phyloP scores from a whole-genome alignment of 305 asterid genomes.

The Fraxinus ornus region DNA sequence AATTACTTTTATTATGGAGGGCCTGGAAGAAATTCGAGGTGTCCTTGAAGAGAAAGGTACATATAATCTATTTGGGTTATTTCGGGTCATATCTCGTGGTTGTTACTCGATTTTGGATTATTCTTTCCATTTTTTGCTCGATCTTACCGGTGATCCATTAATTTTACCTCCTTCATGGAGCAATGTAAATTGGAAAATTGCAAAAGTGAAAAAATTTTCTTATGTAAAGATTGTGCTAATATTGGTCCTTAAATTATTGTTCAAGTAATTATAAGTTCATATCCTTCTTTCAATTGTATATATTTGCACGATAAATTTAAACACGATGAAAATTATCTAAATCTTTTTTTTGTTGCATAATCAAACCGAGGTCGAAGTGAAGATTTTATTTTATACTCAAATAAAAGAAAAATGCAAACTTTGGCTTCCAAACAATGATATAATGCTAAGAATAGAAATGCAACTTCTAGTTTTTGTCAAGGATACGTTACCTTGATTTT shows the following conservation, averaged over 20 bases:
- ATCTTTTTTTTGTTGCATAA: too few species aligned
- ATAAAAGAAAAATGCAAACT: background rate
- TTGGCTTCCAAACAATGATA: background rate
- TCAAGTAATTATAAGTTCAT: background rate
- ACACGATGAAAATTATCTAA: background rate
- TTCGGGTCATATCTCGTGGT: constrained; percentile 28
- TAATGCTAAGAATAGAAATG: background rate
- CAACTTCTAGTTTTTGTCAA: background rate
- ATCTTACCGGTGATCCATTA: constrained; percentile 39
- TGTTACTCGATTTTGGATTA: constrained; percentile 25
- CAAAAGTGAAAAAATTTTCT: background rate
- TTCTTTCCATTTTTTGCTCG: constrained; percentile 43
- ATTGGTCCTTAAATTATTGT: background rate
- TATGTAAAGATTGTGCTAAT: background rate
- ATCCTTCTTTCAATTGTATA: background rate
- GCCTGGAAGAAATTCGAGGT: constrained; percentile 77
- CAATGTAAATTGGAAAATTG: background rate
- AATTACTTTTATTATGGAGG: constrained; percentile 95
- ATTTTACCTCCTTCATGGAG: constrained; percentile 33
- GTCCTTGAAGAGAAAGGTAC: constrained; percentile 40
- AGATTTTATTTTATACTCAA: background rate
- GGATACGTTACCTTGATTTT: too few species aligned
- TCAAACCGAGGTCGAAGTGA: background rate
- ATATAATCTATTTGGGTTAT: constrained; percentile 7
- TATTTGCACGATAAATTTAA: background rate